These are phyloP conservation scores for Claviceps sp. DNA, from an alignment of 2,329 filamentous ascomycete genomes.

Conservation along the genomic window DNA sequence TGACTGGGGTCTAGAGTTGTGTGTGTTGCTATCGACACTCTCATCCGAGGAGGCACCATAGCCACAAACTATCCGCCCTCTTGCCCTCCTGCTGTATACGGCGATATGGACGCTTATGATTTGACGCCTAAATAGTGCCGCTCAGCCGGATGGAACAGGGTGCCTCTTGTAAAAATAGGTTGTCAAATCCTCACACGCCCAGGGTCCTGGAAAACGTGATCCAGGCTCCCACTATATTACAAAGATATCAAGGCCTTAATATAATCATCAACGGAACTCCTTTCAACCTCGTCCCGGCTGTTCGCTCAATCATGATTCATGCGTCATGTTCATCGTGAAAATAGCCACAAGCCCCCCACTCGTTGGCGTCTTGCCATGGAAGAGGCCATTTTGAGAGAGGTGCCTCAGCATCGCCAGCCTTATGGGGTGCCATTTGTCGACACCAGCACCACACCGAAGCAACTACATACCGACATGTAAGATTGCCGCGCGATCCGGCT, in stretches of 20 bases:
- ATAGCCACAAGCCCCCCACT: constrained; percentile 20
- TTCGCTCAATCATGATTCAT: constrained; percentile 42
- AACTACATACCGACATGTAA: constrained; percentile 18
- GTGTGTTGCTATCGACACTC: constrained; percentile 4
- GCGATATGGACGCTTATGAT: background rate
- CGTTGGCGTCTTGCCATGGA: constrained; percentile 11
- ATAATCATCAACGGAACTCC: too few species aligned
- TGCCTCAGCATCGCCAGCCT: constrained; percentile 14
- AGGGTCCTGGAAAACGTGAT: too few species aligned
- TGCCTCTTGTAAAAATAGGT: too few species aligned
- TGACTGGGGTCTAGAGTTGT: background rate
- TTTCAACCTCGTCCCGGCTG: constrained; percentile 12
- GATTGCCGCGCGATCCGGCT: constrained; percentile 17
- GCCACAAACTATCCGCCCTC: background rate
- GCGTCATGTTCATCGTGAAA: constrained; percentile 24
- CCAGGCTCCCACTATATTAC: too few species aligned
- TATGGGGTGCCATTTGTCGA: constrained; percentile 14
- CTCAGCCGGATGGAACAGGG: too few species aligned
- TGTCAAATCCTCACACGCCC: too few species aligned
- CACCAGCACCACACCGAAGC: constrained; percentile 27
- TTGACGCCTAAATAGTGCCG: background rate
- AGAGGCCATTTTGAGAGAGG: constrained; percentile 12
- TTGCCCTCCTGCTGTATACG: background rate
- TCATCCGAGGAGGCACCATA: background rate
- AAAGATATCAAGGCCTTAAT: too few species aligned